Evolutionary conservation across 2,329 filamentous ascomycete genomes (phyloP).

Genomic region (Metarhizium anisopliae): DNA sequence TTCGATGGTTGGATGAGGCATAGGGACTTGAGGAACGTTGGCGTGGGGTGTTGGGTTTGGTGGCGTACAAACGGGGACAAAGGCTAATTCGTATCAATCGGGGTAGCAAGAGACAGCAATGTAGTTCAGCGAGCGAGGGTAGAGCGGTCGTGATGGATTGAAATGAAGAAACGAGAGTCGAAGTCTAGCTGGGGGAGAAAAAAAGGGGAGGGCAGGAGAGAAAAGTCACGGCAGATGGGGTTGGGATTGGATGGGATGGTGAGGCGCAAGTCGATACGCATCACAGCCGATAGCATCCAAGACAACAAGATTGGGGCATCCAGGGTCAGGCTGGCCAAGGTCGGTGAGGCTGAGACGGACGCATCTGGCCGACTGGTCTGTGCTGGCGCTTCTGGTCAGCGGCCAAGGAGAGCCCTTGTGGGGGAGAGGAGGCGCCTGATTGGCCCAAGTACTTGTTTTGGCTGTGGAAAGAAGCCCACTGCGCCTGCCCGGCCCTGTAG

Average conservation of each 20-base stretch:
- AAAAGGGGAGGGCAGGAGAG: neutral
- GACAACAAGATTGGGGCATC: neutral
- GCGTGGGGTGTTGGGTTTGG: neutral
- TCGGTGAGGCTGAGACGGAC: neutral
- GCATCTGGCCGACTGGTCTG: neutral
- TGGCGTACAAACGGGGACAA: neutral
- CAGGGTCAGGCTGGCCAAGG: neutral
- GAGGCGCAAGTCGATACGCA: neutral
- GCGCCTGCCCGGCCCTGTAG: neutral
- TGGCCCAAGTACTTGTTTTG: neutral
- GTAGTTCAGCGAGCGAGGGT: neutral
- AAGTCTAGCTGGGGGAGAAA: neutral
- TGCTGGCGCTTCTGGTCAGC: neutral
- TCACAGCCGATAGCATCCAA: neutral
- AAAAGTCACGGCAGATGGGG: neutral
- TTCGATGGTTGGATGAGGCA: constrained; percentile 4
- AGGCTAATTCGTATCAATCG: neutral
- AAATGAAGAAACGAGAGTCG: neutral
- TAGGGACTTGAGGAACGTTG: neutral
- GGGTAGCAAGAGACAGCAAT: neutral
- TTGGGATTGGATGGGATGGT: neutral
- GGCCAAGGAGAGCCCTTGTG: neutral
- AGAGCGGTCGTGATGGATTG: neutral
- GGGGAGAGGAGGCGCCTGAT: neutral
- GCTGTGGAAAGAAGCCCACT: too few species aligned